These are phyloP conservation scores for Ziziphus jujuba DNA, from an alignment of 306 rosid species.

Conservation along the genomic window DNA sequence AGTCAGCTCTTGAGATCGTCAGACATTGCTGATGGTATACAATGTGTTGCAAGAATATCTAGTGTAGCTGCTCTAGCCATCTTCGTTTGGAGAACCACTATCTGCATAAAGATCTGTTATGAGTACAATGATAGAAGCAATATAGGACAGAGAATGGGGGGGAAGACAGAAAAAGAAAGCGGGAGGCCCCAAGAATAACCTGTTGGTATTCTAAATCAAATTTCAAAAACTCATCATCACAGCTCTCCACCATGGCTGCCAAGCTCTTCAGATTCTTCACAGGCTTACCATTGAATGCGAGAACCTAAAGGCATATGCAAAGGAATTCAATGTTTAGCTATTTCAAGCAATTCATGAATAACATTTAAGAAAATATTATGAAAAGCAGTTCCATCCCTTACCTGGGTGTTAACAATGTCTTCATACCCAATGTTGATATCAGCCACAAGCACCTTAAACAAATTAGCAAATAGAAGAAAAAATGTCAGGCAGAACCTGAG, in stretches of 20 bases:
- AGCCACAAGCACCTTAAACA: slow-evolving; percentile 86
- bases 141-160: background rate
- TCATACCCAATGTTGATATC: slow-evolving; percentile 95
- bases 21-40: slow-evolving; percentile 88
- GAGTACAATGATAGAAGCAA: slow-evolving; percentile 8
- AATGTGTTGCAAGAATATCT: slow-evolving; percentile 82
- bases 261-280: slow-evolving; percentile 82
- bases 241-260: slow-evolving; percentile 86
- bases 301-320: slow-evolving; percentile 49
- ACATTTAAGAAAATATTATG: background rate
- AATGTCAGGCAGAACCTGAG: slow-evolving; percentile 8
- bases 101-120: slow-evolving; percentile 43
- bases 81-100: slow-evolving; percentile 68
- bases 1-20: slow-evolving; percentile 78
- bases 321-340: background rate
- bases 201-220: slow-evolving; percentile 86
- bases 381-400: slow-evolving; percentile 17
- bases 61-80: slow-evolving; percentile 81
- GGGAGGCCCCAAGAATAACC: slow-evolving; percentile 43
- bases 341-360: slow-evolving; percentile 5
- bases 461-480: slow-evolving; percentile 10
- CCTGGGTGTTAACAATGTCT: slow-evolving; percentile 94
- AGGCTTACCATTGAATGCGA: slow-evolving; percentile 83
- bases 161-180: background rate
- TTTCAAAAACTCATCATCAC: slow-evolving; percentile 73